Evolutionary conservation across 495 filamentous ascomycete species (phyloP).

Genomic region (Trichoderma virens): DNA sequence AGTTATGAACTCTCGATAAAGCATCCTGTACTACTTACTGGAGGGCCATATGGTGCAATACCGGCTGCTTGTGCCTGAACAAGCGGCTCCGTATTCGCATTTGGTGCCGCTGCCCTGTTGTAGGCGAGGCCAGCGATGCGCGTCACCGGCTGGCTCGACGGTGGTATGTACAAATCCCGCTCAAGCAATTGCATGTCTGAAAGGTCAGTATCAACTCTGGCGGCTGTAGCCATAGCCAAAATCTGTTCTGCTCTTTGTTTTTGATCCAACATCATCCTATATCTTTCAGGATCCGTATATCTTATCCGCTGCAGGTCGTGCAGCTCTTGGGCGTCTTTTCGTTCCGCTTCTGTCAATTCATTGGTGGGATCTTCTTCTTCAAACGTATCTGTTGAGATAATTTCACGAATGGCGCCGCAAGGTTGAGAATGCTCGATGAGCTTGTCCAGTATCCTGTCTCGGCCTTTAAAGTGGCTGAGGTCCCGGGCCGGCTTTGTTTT

Average conservation of each 20-base stretch:
- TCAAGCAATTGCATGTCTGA: too few species aligned
- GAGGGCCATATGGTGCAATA: neutral
- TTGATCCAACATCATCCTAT: slow-evolving; percentile 14
- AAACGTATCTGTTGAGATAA: slow-evolving; percentile 36
- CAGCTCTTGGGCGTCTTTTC: slow-evolving; percentile 21
- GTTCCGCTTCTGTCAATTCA: slow-evolving; percentile 30
- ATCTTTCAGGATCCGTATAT: slow-evolving; percentile 21
- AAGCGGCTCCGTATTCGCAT: neutral
- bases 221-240: neutral
- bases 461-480: slow-evolving; percentile 44
- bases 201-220: too few species aligned
- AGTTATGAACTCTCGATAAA: neutral
- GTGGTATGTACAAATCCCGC: neutral
- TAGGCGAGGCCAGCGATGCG: too few species aligned
- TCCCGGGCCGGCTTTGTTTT: slow-evolving; percentile 44
- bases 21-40: neutral
- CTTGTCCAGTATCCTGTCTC: slow-evolving; percentile 64
- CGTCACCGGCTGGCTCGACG: neutral
- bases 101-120: too few species aligned
- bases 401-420: slow-evolving; percentile 21
- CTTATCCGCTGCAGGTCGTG: slow-evolving; percentile 22
- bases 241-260: neutral
- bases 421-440: slow-evolving; percentile 38
- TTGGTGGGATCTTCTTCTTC: slow-evolving; percentile 35
- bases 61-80: neutral